Evolutionary conservation across 83 land plant species (phyloP).

Genomic region (Isoetes engelmannii): DNA sequence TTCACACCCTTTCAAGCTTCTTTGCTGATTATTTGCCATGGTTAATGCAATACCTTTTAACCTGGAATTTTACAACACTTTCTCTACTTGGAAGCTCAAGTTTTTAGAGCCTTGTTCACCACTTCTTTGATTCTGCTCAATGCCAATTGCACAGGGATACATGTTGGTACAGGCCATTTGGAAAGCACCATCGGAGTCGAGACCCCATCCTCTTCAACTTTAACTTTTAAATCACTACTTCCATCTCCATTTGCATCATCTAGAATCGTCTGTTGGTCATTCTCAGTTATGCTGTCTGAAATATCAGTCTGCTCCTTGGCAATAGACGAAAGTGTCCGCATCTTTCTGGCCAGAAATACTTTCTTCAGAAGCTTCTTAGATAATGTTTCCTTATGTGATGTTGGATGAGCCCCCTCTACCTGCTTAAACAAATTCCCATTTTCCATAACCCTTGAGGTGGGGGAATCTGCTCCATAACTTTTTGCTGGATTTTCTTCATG

Average conservation of each 20-base stretch:
- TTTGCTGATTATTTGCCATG: too few species aligned
- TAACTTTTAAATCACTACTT: too few species aligned
- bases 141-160: neutral
- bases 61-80: too few species aligned
- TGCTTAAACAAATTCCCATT: neutral
- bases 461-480: neutral
- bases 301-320: slow-evolving; percentile 4
- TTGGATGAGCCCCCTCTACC: neutral
- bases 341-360: neutral
- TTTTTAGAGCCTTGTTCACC: neutral
- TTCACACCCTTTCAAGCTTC: too few species aligned
- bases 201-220: neutral
- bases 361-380: slow-evolving; percentile 7
- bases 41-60: too few species aligned
- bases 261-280: too few species aligned
- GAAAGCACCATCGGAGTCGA: neutral
- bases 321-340: slow-evolving; percentile 8
- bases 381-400: slow-evolving; percentile 5
- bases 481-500: slow-evolving; percentile 1
- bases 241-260: too few species aligned
- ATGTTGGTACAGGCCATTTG: slow-evolving; percentile 4
- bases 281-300: neutral
- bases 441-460: neutral
- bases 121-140: neutral
- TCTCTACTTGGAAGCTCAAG: too few species aligned